Base-by-base conservation (phyloP, 2,329 filamentous ascomycete species). In the Pseudogymnoascus sp. region DNA sequence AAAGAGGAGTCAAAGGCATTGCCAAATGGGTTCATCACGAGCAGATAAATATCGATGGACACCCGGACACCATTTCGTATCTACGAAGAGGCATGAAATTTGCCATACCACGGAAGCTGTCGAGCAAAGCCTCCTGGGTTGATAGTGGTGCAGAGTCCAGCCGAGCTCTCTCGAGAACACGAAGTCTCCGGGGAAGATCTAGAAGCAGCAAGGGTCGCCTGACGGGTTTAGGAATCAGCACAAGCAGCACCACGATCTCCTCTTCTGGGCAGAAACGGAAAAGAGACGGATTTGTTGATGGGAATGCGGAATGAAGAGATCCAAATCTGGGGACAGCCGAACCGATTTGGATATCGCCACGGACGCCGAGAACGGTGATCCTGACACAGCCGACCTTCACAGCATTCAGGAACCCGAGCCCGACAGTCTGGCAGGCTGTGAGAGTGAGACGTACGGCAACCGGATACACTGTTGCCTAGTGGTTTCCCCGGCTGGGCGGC, bases 381-480 rank as follows among this genome's bases (percentile, higher is more conserved):
- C 39, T 48, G 9, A 48, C 39, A 23, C 39, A 48, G 12, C 8
- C 8, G 15, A 28, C 39, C 3, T 48, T 48, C 39, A 52, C 48
- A 66, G 61, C 38, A 66, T 67, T 67, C 61, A 66, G 62, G 59
- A 67, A 65, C 61, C 61, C 57, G 57, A 63, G 19, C 28, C 63
- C 52, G 62, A 66, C 37, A 67, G 61, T 65, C 59, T 67, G 37
- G 59, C 62, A 57, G 30, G 63, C 48, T 61, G 34, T 55, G 58
- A 60, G 58, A 65, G 62, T 65, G 23, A 66, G 60, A 61, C 61
- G 33, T 70, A 67, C 41, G 61, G 68, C 13, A 73, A 72, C 61
- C 65, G 66, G 39, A 64, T 71, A n/a, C 57, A 70, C 55, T 62
- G 65, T 5, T 73, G 64, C 62, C 65, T 73, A 26, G 65, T 70